phyloP scores from a whole-genome alignment of 495 filamentous ascomycete species.

The Podospora comata region DNA sequence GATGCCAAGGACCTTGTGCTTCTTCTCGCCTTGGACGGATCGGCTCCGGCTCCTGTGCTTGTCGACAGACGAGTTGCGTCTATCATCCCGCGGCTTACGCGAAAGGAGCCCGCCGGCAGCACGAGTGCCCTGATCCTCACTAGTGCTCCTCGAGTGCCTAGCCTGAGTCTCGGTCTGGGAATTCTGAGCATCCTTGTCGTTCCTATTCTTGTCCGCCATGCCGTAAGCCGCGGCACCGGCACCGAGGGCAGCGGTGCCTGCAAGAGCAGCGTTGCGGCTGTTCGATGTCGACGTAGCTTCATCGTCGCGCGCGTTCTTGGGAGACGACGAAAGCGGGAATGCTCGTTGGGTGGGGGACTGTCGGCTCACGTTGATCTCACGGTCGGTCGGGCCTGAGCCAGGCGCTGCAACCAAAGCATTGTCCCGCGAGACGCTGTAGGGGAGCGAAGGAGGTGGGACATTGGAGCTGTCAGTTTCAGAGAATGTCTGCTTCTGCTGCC shows the following conservation, averaged over 20 bases:
- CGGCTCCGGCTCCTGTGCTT: slow-evolving; percentile 12
- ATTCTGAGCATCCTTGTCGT: slow-evolving; percentile 18
- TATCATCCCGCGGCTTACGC: slow-evolving; percentile 5
- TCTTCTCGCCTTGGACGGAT: slow-evolving; percentile 23
- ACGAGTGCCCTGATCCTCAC: slow-evolving; percentile 4
- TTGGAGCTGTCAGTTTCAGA: not conserved
- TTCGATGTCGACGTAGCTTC: not conserved
- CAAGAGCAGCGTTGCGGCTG: slow-evolving; percentile 9
- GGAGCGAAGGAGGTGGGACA: slow-evolving; percentile 10
- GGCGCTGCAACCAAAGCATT: slow-evolving; percentile 14
- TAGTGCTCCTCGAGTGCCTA: slow-evolving; percentile 2
- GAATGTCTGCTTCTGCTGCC: not conserved
- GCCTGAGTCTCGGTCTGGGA: slow-evolving; percentile 9
- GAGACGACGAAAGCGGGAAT: slow-evolving; percentile 1
- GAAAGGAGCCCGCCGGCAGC: not conserved
- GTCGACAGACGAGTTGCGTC: slow-evolving; percentile 6
- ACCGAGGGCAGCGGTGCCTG: slow-evolving; percentile 21
- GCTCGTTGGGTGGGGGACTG: slow-evolving; percentile 1
- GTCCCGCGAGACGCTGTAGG: slow-evolving; percentile 11
- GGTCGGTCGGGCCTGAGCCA: not conserved
- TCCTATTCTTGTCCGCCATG: slow-evolving; percentile 20
- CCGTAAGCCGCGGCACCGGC: slow-evolving; percentile 20
- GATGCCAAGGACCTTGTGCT: slow-evolving; percentile 27
- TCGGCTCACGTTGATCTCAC: not conserved
- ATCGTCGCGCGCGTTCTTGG: not conserved